Evolutionary conservation across 257 asterid genomes (phyloP), one percentile per base, ranked within the genome.

Genomic region (Leonotis leonurus): DNA sequence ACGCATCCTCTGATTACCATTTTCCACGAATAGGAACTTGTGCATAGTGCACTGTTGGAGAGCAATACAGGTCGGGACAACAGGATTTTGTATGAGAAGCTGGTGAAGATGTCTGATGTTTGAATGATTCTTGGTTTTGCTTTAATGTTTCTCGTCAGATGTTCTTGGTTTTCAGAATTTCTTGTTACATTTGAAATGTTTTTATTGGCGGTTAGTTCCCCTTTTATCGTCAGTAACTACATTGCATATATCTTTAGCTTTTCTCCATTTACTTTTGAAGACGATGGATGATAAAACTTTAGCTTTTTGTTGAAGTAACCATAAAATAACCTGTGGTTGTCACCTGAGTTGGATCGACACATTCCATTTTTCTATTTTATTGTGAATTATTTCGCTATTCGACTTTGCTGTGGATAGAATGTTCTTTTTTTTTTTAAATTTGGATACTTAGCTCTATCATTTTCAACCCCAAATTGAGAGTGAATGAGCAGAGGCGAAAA

Each of bases 31-130:
- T 45, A 90, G 95, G 97, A 92, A 51, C 87, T 92, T 14, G 98
- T 86, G 63, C 92, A 79, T 59, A 89, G 91, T 55, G 99, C 97
- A 29, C 87, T 89, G 46, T 62, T 89, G 81, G 86, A 87, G 82
- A 86, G 95, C 79, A 86, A 76, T 69, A 81, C 85, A 0, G 89
- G 90, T 20, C 80, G 95, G 68, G 95, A 92, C 49, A 95, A 88
- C 75, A 79, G 81, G 36, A 81, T 92, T 60, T 80, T 89, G 24
- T 92, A 92, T 55, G 88, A 82, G 17, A 89, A 89, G 82, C 77
- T 92, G 73, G 75, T 89, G 71, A 83, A 66, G 83, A 70, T 65
- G 55, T 49, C 85, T 44, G 75, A 49, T 44, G 48, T 65, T 59
- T 78, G 65, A 78, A n/a, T 64, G 30, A 8, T 32, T 21, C 11